Evolutionary conservation across 192 early-diverging fungal species (phyloP), one percentile per base, ranked within the genome.

Genomic region (Coemansia sp.): DNA sequence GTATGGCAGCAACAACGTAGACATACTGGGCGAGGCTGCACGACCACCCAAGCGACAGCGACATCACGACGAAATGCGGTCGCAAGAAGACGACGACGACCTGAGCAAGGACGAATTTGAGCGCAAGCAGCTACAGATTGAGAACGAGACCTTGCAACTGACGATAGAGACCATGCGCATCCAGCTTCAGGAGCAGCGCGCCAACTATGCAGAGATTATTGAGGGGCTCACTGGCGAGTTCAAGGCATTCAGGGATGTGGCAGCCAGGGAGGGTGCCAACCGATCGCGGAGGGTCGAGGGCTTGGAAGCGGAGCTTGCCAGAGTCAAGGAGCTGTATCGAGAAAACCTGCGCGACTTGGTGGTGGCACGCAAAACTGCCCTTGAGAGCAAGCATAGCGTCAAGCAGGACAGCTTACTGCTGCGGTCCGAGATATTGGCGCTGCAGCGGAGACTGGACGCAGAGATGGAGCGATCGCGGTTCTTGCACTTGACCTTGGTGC

Each of bases 111-210:
- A 60, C 14, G 65, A 68, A 34, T 72, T 42, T 44, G 65, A 68
- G 39, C 58, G 58, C 9, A 62, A 70, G 61, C 63, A 80, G 53
- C 60, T 80, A n/a, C 65, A 70, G 26, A 70, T 80, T 34, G 77
- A 80, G 26, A 74, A 74, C 55, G 72, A 80, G 39, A 70, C 77
- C 27, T 42, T 80, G 1, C 59, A 71, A 53, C 64, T 80, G 18
- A 61, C 72, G 9, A 68, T 80, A 37, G 77, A 80, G 56, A 80
- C 72, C 4, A 80, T 80, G 72, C 77, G 77, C 41, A 80, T 80
- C 22, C 77, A 80, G 61, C 64, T 74, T 4, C 68, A 74, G 43
- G 77, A 80, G 56, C 77, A 80, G 56, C 70, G 70, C 44, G 34
- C 64, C 18, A 80, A 80, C 54, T 71, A 74, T 32, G 53, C 32